A percentile compares a stretch with the other conserved stretches of the same genome.
These are phyloP conservation scores for Fusarium caatingaense DNA, from an alignment of 2,329 filamentous ascomycete species.

Conservation along the genomic window DNA sequence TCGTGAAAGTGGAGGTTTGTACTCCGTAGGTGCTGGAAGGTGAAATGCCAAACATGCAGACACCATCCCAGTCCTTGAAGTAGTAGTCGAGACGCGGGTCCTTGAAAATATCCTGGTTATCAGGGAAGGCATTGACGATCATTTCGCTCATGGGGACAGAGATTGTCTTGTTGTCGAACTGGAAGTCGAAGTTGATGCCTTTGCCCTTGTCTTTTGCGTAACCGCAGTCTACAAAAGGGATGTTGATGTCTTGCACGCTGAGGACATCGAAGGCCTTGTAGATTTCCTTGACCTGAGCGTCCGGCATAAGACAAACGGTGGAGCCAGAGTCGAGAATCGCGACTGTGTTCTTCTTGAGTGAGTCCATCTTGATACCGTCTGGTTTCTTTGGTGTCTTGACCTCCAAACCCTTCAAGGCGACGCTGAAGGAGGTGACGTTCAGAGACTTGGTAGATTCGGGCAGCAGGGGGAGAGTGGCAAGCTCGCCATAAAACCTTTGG, in stretches of 20 bases:
- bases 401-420: slow-evolving; percentile 54
- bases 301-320: slow-evolving; percentile 75
- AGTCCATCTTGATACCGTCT: slow-evolving; percentile 49
- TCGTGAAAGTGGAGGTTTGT: slow-evolving; percentile 48
- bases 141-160: slow-evolving; percentile 65
- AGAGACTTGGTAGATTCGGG: slow-evolving; percentile 51
- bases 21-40: slow-evolving; percentile 52
- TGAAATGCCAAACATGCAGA: slow-evolving; percentile 68
- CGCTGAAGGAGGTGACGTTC: slow-evolving; percentile 55
- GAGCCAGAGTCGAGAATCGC: slow-evolving; percentile 81
- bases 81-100: slow-evolving; percentile 49
- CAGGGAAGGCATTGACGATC: slow-evolving; percentile 58
- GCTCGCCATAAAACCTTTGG: slow-evolving; percentile 73
- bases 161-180: slow-evolving; percentile 61
- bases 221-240: slow-evolving; percentile 64
- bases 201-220: slow-evolving; percentile 58
- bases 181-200: slow-evolving; percentile 62
- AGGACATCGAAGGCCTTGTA: slow-evolving; percentile 65
- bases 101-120: slow-evolving; percentile 54
- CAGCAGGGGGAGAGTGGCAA: slow-evolving; percentile 60
- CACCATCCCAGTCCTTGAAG: slow-evolving; percentile 54
- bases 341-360: slow-evolving; percentile 65
- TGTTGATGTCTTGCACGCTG: slow-evolving; percentile 55
- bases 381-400: slow-evolving; percentile 46
- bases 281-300: slow-evolving; percentile 63